Conservation (phyloP, 495 filamentous ascomycete genomes). For the Trichoderma parareesei region DNA sequence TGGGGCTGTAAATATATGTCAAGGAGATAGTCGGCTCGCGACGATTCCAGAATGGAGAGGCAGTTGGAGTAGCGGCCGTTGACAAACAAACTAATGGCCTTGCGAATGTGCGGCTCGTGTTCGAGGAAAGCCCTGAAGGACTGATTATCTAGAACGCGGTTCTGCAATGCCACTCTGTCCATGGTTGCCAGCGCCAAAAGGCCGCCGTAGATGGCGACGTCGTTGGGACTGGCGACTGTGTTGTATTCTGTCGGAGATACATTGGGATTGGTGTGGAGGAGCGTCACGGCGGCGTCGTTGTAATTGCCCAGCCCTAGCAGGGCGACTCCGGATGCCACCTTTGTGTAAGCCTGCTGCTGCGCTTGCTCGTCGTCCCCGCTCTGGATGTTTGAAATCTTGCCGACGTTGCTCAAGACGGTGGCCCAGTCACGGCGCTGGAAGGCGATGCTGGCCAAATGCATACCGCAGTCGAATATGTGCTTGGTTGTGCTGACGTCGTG, state of each 20-base stretch:
- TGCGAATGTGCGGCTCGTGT: conserved; percentile 87
- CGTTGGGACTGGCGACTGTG: conserved; percentile 71
- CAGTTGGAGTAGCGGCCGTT: conserved; percentile 80
- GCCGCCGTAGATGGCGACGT: conserved; percentile 86
- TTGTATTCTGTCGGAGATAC: conserved; percentile 52
- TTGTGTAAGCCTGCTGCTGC: conserved; percentile 53
- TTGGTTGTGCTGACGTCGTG: conserved; percentile 37
- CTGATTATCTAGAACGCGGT: conserved; percentile 65
- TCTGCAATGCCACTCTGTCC: conserved; percentile 67
- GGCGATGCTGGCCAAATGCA: conserved; percentile 35
- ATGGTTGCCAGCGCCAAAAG: conserved; percentile 87
- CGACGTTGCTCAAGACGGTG: conserved; percentile 55
- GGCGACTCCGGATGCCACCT: conserved; percentile 60
- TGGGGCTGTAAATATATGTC: conserved; percentile 81
- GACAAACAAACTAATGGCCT: conserved; percentile 80
- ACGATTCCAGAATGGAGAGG: conserved; percentile 70
- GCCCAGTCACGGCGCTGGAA: conserved; percentile 38
- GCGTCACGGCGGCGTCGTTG: conserved; percentile 62
- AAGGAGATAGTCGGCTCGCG: conserved; percentile 76
- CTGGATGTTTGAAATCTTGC: conserved; percentile 52
- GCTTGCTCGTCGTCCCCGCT: conserved; percentile 49
- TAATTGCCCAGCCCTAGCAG: conserved; percentile 58
- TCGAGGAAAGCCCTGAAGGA: conserved; percentile 84
- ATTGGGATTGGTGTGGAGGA: conserved; percentile 51
- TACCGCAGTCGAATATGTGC: conserved; percentile 36